Conservation (phyloP, 345 rosid genomes). For the Brassica cretica region DNA sequence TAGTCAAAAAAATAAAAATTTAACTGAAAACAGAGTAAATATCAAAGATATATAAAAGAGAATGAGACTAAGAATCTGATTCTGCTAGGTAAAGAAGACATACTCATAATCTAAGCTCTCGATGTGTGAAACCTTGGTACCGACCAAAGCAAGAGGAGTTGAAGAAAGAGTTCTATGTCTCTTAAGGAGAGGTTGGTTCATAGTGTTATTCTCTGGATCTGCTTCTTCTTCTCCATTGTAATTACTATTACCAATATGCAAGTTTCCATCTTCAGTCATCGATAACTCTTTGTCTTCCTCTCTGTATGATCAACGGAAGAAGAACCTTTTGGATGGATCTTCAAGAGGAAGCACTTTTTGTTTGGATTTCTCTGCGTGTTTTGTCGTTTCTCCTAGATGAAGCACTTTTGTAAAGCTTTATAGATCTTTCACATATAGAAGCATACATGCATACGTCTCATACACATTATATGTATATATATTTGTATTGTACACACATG, state of each 20-base stretch:
- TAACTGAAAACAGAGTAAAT: constrained; percentile 4
- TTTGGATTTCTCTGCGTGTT: constrained; percentile 26
- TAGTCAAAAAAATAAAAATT: too few species aligned
- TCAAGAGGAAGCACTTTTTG: constrained; percentile 21
- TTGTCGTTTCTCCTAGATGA: constrained; percentile 31
- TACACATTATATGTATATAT: constrained; percentile 7
- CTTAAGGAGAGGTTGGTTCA: constrained; percentile 72
- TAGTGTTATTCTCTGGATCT: constrained; percentile 67
- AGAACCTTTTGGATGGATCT: constrained; percentile 25
- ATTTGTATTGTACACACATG: neutral
- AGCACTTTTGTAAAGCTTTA: constrained; percentile 25
- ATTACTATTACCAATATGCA: constrained; percentile 32
- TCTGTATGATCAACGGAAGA: neutral
- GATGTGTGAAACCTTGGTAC: constrained; percentile 79
- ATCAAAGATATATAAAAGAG: neutral
- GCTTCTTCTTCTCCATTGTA: constrained; percentile 46
- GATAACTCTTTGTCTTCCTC: constrained; percentile 1
- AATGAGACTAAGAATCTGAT: neutral
- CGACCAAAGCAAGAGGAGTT: constrained; percentile 75
- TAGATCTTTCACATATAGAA: constrained; percentile 24
- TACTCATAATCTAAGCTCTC: constrained; percentile 96
- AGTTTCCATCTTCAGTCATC: constrained; percentile 39
- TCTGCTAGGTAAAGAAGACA: constrained; percentile 17
- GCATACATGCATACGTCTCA: constrained; percentile 16
- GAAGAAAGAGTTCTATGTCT: constrained; percentile 71